A percentile compares a stretch with the other conserved stretches of the same genome.
Evolutionary conservation across 345 rosid species (phyloP).

Genomic region (Passiflora organensis): DNA sequence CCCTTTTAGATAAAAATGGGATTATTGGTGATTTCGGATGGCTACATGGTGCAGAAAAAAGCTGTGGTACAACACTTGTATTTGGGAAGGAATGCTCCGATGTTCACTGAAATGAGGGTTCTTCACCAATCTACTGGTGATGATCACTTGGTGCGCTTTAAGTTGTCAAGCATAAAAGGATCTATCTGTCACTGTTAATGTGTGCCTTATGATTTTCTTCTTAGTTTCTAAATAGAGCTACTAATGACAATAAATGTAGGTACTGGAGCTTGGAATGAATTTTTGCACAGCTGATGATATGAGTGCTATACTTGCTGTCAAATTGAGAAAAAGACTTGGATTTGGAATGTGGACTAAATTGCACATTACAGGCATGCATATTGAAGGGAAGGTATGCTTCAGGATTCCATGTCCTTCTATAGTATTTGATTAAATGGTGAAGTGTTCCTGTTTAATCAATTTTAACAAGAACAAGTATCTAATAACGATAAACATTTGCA

Average conservation of each 20-base stretch:
- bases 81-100: constrained; percentile 85
- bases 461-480: too few relatives aligned
- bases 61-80: constrained; percentile 72
- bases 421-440: background rate
- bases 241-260: constrained; percentile 46
- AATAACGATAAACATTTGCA: too few relatives aligned
- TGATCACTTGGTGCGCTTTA: constrained; percentile 73
- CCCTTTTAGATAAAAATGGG: background rate
- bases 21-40: constrained; percentile 4
- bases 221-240: constrained; percentile 1
- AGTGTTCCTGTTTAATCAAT: too few relatives aligned
- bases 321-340: constrained; percentile 77
- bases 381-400: constrained; percentile 72
- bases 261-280: constrained; percentile 81
- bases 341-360: constrained; percentile 91
- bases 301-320: constrained; percentile 87
- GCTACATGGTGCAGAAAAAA: constrained; percentile 48
- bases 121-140: constrained; percentile 56
- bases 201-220: background rate
- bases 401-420: too few relatives aligned
- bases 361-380: constrained; percentile 93
- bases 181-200: too few relatives aligned
- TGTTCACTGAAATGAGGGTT: constrained; percentile 76
- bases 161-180: background rate
- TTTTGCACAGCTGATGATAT: constrained; percentile 91